phyloP scores from a whole-genome alignment of 495 filamentous ascomycete species.

The Penicillium verhagenii region DNA sequence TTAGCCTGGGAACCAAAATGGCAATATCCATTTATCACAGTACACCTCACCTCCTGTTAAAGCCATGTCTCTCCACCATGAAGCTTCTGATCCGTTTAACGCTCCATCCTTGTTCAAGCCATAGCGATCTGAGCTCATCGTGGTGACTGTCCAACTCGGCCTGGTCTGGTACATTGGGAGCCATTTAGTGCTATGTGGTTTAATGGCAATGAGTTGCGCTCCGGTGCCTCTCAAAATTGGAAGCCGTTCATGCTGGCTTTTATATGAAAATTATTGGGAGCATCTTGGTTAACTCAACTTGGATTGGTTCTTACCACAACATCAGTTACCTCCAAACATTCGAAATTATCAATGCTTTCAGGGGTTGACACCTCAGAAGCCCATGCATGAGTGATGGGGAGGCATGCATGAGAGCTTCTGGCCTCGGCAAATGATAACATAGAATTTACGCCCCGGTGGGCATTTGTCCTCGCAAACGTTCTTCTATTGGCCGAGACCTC shows the following conservation, averaged over 20 bases:
- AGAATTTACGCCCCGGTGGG: neutral
- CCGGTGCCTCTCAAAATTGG: neutral
- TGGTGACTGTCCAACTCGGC: neutral
- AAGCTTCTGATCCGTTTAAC: neutral
- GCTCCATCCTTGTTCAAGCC: neutral
- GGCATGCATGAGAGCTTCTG: neutral
- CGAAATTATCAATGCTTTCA: neutral
- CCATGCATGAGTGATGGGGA: neutral
- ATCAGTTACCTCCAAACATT: neutral
- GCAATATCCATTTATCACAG: neutral
- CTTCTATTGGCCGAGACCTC: neutral
- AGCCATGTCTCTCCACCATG: neutral
- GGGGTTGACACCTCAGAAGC: neutral
- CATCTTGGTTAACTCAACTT: neutral
- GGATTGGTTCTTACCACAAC: neutral
- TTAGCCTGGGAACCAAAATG: neutral
- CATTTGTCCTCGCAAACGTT: neutral
- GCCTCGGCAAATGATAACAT: slow-evolving; percentile 2
- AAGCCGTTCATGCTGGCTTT: neutral
- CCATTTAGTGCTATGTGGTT: neutral
- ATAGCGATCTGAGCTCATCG: neutral
- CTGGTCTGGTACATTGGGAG: neutral
- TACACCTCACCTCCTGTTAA: neutral
- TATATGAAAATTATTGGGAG: neutral
- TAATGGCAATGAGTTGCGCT: neutral